Base-by-base conservation (phyloP, 2,329 filamentous ascomycete genomes). In the Tolypocladium sp. region DNA sequence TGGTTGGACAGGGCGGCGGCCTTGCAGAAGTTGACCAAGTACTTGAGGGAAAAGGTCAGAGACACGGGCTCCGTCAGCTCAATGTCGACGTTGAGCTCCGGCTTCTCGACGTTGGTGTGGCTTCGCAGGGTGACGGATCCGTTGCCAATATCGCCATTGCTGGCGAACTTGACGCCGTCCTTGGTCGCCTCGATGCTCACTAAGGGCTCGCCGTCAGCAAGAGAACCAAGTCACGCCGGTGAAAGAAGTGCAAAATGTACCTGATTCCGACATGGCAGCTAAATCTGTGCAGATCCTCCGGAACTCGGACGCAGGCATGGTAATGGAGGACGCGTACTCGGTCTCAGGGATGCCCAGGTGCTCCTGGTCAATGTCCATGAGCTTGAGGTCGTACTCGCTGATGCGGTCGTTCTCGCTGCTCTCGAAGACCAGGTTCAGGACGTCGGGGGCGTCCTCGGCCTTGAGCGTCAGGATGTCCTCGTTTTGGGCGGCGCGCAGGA, bases 291-390 rank as follows among this genome's bases (percentile, higher is more conserved):
- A 96, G 75, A 99, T 99, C 68, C 92, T 89, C 77, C 91, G 89
- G 78, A 99, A 97, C 77, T 99, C 94, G 55, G 80, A 74, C 40
- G 90, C 86, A 17, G 94, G 93, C 91, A 99, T 92, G 58, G 84
- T 81, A 64, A 99, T 90, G 22, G 90, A 94, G 55, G 94, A 90
- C 44, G 92, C 89, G 72, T 99, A 99, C 71, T 99, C 94, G n/a
- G 95, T 99, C 69, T 99, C 93, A 20, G 94, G 94, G 69, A 99
- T 99, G 63, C 94, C 94, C 77, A 99, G 80, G 76, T 99, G 94
- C 83, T 99, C 94, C 80, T 99, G 95, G 78, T 99, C 94, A 75
- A 99, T 99, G 75, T 99, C 94, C 94, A 99, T 99, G 74, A 99
- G 87, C 84, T 99, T 99, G 77, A 99, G 90, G 76, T 99, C 94